These are phyloP conservation scores for Mucor irregularis DNA, from an alignment of 371 early-diverging fungal genomes.

Conservation along the genomic window DNA sequence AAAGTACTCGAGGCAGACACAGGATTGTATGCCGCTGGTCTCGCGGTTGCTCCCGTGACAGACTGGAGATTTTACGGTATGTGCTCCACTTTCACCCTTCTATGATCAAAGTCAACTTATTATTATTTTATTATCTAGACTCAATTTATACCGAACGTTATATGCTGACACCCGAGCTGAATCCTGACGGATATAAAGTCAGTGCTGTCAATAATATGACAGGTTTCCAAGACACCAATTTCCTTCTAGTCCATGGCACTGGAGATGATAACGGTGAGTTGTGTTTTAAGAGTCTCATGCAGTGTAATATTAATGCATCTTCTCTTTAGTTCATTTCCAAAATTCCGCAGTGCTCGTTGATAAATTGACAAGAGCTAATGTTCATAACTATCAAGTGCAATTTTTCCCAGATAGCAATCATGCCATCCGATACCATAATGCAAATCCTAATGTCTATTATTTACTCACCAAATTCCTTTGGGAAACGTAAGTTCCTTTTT, in stretches of 20 bases:
- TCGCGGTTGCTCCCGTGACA: conserved; percentile 96
- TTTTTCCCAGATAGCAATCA: conserved; percentile 93
- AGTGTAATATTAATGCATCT: background rate
- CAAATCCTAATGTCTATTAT: conserved; percentile 64
- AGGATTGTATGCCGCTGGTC: conserved; percentile 76
- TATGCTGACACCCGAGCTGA: conserved; percentile 83
- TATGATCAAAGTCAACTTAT: background rate
- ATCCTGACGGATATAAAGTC: conserved; percentile 73
- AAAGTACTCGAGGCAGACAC: conserved; percentile 84
- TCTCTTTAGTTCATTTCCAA: conserved; percentile 67
- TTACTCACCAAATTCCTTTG: conserved; percentile 44
- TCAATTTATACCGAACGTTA: conserved; percentile 95
- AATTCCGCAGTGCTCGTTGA: conserved; percentile 81
- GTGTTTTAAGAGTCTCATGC: background rate
- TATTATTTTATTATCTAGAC: conserved; percentile 46
- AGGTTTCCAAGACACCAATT: conserved; percentile 74
- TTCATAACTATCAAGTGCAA: conserved; percentile 80
- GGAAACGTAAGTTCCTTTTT: conserved; percentile 34
- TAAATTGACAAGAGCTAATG: conserved; percentile 63
- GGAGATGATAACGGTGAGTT: conserved; percentile 75
- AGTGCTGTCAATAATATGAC: conserved; percentile 78
- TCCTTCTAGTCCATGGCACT: conserved; percentile 87
- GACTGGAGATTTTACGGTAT: conserved; percentile 81
- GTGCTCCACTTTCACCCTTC: background rate
- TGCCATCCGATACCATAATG: conserved; percentile 71